Percentiles rank a stretch among this genome's conserved stretches.
phyloP scores from a whole-genome alignment of 495 filamentous ascomycete genomes.

The Trypethelium eluteriae region DNA sequence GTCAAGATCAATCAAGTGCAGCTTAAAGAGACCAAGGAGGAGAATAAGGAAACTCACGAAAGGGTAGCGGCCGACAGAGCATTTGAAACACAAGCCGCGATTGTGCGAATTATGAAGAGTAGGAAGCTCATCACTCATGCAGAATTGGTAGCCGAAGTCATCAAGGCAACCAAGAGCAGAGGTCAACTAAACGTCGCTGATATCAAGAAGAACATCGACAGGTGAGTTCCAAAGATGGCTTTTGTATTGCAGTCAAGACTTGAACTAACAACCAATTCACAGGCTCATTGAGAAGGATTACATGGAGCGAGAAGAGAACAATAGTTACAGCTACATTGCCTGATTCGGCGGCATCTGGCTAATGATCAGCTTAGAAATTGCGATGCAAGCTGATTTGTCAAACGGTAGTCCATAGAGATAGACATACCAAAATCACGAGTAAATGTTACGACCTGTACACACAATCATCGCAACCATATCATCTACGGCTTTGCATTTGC shows the following conservation, averaged over 20 bases:
- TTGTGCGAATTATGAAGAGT: slow-evolving; percentile 96
- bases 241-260: slow-evolving; percentile 28
- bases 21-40: slow-evolving; percentile 82
- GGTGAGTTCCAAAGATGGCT: slow-evolving; percentile 39
- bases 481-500: background rate
- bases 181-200: slow-evolving; percentile 75
- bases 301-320: slow-evolving; percentile 73
- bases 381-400: too few species aligned
- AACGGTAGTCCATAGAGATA: too few species aligned
- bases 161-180: slow-evolving; percentile 75
- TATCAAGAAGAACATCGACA: slow-evolving; percentile 96
- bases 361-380: background rate
- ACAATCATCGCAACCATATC: background rate
- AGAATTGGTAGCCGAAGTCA: slow-evolving; percentile 78
- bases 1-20: slow-evolving; percentile 99
- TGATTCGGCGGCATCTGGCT: slow-evolving; percentile 30
- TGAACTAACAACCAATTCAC: slow-evolving; percentile 19
- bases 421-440: too few species aligned
- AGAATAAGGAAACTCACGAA: slow-evolving; percentile 90
- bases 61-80: slow-evolving; percentile 80
- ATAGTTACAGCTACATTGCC: slow-evolving; percentile 73
- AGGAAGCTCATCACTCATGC: slow-evolving; percentile 75
- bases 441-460: too few species aligned
- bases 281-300: slow-evolving; percentile 88
- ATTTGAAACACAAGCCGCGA: slow-evolving; percentile 93